These are phyloP conservation scores for Pythium rishiriense DNA, from an alignment of 352 stramenopile genomes.

Conservation along the genomic window DNA sequence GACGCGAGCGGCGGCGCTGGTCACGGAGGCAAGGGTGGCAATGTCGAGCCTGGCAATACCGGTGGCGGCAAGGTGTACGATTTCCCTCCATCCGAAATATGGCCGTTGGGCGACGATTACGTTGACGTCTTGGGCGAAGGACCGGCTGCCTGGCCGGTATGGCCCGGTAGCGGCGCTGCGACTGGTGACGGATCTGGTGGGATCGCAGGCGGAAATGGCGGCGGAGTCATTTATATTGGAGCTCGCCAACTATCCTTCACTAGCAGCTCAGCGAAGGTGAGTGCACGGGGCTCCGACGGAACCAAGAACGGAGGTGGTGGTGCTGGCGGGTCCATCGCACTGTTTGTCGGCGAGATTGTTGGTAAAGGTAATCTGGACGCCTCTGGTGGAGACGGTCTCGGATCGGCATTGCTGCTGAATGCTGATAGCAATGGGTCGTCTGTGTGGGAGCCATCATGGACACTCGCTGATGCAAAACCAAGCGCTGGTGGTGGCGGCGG, in stretches of 20 bases:
- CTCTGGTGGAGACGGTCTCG: constrained; percentile 41
- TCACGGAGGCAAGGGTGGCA: constrained; percentile 37
- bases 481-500: constrained; percentile 43
- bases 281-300: constrained; percentile 50
- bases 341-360: constrained; percentile 60
- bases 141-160: constrained; percentile 23
- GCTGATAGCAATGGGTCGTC: neutral
- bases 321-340: constrained; percentile 59
- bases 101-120: neutral
- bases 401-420: constrained; percentile 9
- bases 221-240: constrained; percentile 71
- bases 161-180: constrained; percentile 31
- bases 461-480: constrained; percentile 29
- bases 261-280: constrained; percentile 41
- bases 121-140: neutral
- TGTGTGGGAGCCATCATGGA: constrained; percentile 36
- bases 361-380: constrained; percentile 63
- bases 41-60: constrained; percentile 34
- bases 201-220: constrained; percentile 64
- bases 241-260: constrained; percentile 49
- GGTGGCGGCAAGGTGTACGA: constrained; percentile 32
- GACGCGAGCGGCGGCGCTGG: constrained; percentile 37
- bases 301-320: constrained; percentile 70
- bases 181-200: constrained; percentile 33
- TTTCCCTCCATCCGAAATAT: constrained; percentile 12